Evolutionary conservation across 257 asterid species (phyloP), one percentile per base, ranked within the genome.

Genomic region (Solanum virginianum): DNA sequence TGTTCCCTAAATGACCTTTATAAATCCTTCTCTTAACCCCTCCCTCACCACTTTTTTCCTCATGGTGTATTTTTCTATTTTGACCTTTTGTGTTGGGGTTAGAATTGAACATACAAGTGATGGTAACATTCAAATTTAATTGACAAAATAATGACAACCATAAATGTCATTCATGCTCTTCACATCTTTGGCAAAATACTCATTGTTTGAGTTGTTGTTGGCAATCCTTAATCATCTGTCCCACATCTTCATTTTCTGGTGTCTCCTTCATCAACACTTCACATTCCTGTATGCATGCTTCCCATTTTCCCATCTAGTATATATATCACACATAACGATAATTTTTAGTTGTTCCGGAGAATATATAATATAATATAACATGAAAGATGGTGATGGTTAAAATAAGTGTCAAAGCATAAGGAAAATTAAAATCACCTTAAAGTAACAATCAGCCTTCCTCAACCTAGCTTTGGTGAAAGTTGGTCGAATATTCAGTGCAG

Each of bases 391-490:
- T 60, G 26, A 60, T 8, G 2, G 16, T 60, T 20, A 60, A 53
- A 49, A 29, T 7, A 8, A 10, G 1, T 51, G 43, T 77, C 11
- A 53, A 53, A 53, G 83, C 83, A 79, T 53, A 79, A 53, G 3
- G 63, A 51, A 29, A 49, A 4, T 49, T 0, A 79, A 54, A 53
- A 36, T 79, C 22, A 94, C 98, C 98, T 94, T 94, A 56, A 90
- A 87, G 39, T 74, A 88, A 83, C 95, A 93, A 87, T 93, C 94
- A 29, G 92, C 94, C 89, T 93, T 86, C 88, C 98, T 90, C 74
- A 94, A 83, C 82, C 98, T 88, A 45, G 98, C 98, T 89, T 93
- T 94, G 87, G 84, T 89, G 80, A 89, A 93, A 26, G 86, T 88
- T 15, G 97, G 92, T 5, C 97, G 92, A 20, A 88, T 77, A 18